Base-by-base conservation (phyloP, 805 yeast genomes). In the Torulaspora indica region DNA sequence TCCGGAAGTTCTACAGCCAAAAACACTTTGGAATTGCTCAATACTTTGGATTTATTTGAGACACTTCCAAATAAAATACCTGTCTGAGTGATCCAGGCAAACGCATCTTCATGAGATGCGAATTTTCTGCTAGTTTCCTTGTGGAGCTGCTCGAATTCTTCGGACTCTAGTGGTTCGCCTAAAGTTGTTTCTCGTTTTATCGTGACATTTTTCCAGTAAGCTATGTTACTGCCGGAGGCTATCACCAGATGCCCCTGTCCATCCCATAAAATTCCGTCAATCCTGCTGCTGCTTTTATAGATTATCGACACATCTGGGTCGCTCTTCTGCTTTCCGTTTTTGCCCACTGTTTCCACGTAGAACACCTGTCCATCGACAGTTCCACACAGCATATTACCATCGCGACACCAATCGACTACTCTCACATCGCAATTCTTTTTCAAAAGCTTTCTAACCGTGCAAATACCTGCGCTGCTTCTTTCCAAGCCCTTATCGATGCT, bases 71-170 rank as follows among this genome's bases (percentile, higher is more conserved):
- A 71, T 0, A 75, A 70, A 0, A 75, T 58, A 2, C 80, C 81
- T 4, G 69, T 65, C 8, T 69, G 63, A 7, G 75, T 75, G 4
- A 74, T 48, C 77, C 79, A 72, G 0, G 76, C 78, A 54, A 74
- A 72, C 18, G 42, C 43, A n/a, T 49, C 44, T 9, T 54, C 44
- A 36, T 51, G 48, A 1, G 63, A 45, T 7, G 60, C 47, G 43
- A 69, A 68, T 42, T 60, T 69, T 14, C 51, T 58, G 10, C 69
- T 68, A 18, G 54, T 48, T 8, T 64, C 60, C 22, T 53, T 56
- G 1, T 66, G 68, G 13, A 64, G 43, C 34, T 61, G 64, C 41
- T 69, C 72, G 38, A 68, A 68, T 30, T 62, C 64, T 38, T 70
- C 74, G 20, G 53, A 54, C 40, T 68, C 73, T 2, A 59, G 43